A percentile compares a stretch with the other conserved stretches of the same genome.
phyloP scores from a whole-genome alignment of 306 rosid genomes.

The Medicago lupulina region DNA sequence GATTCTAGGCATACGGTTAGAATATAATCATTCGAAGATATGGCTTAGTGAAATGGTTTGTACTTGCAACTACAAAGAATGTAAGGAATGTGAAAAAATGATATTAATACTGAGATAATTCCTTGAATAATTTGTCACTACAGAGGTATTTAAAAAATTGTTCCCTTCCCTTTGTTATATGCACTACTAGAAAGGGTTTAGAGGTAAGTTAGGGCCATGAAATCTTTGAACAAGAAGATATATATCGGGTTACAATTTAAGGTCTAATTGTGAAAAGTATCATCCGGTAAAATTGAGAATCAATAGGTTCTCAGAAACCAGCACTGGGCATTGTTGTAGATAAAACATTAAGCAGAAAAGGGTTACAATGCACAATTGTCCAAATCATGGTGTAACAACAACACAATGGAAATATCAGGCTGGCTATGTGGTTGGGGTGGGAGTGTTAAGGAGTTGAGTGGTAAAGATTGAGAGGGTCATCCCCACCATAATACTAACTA shows the following conservation, averaged over 20 bases:
- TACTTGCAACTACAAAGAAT: background rate
- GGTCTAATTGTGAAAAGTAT: slow-evolving; percentile 11
- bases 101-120: background rate
- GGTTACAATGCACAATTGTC: slow-evolving; percentile 35
- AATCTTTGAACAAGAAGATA: slow-evolving; percentile 28
- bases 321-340: slow-evolving; percentile 5
- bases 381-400: slow-evolving; percentile 13
- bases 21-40: background rate
- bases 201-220: slow-evolving; percentile 1
- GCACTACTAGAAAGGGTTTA: background rate
- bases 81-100: background rate
- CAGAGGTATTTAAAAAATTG: background rate
- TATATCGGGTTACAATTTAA: slow-evolving; percentile 7
- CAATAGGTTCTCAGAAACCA: background rate
- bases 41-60: background rate
- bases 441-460: background rate
- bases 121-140: slow-evolving; percentile 4
- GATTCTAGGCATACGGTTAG: background rate
- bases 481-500: background rate
- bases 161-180: background rate
- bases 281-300: slow-evolving; percentile 16
- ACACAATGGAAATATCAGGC: background rate
- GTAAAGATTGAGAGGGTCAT: background rate
- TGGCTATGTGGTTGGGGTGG: background rate
- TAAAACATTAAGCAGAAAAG: background rate